phyloP scores from a whole-genome alignment of 495 filamentous ascomycete species.

The Aspergillus homomorphus region DNA sequence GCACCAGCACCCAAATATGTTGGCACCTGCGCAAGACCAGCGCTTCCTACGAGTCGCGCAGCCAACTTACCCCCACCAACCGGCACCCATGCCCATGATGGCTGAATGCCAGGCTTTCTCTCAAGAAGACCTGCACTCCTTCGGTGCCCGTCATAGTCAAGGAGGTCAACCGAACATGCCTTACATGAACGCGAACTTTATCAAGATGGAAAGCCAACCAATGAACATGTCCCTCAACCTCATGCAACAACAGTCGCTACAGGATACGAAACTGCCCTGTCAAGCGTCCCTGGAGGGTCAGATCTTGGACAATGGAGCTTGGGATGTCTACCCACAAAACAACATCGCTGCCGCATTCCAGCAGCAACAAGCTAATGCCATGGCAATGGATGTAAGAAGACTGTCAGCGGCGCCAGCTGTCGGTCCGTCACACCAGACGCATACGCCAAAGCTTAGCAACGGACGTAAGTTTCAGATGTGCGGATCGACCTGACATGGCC shows the following conservation, averaged over 20 bases:
- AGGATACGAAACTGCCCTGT: constrained; percentile 15
- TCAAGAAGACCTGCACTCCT: constrained; percentile 37
- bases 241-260: constrained; percentile 28
- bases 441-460: constrained; percentile 57
- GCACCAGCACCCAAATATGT: constrained; percentile 50
- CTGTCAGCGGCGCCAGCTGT: constrained; percentile 41
- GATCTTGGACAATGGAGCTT: constrained; percentile 25
- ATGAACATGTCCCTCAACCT: constrained; percentile 23
- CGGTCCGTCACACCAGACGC: constrained; percentile 44
- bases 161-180: constrained; percentile 21
- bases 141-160: constrained; percentile 19
- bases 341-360: constrained; percentile 17
- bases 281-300: constrained; percentile 13
- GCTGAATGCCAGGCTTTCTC: constrained; percentile 32
- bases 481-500: neutral
- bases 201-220: constrained; percentile 19
- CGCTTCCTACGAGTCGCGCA: constrained; percentile 57
- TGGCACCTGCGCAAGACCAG: constrained; percentile 76
- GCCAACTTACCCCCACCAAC: constrained; percentile 34
- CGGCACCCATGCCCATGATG: constrained; percentile 22
- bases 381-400: constrained; percentile 29
- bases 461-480: constrained; percentile 41
- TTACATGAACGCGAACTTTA: constrained; percentile 19
- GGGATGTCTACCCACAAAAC: constrained; percentile 29
- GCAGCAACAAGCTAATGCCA: constrained; percentile 22